Conservation (phyloP, 176 grass and related monocot species). For the Eragrostis nindensis region DNA sequence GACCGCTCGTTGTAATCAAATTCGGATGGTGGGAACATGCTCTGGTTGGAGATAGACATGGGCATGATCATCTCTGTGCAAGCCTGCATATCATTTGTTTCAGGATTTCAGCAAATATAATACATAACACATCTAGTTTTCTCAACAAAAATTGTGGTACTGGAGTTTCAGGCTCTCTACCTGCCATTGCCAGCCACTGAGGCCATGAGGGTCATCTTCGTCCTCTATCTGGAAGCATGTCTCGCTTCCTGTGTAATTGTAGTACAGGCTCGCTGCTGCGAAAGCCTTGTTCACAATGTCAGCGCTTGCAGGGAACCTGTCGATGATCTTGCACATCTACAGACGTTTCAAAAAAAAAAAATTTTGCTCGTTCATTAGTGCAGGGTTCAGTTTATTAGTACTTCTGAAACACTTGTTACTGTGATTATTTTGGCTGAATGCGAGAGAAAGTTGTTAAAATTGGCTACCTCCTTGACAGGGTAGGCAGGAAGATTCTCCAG, state of each 20-base stretch:
- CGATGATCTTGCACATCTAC: slow-evolving; percentile 91
- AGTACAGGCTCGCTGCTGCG: slow-evolving; percentile 76
- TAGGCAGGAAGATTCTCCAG: slow-evolving; percentile 76
- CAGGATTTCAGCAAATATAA: slow-evolving; percentile 7
- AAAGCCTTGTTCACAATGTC: slow-evolving; percentile 67
- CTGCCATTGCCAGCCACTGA: slow-evolving; percentile 90
- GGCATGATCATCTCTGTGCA: slow-evolving; percentile 99
- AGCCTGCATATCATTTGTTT: slow-evolving; percentile 48
- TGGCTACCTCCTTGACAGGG: slow-evolving; percentile 74
- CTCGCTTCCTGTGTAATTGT: slow-evolving; percentile 78
- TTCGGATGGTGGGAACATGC: slow-evolving; percentile 75
- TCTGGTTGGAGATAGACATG: slow-evolving; percentile 65
- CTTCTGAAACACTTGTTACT: not conserved
- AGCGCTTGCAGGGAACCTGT: slow-evolving; percentile 49
- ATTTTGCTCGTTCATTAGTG: not conserved
- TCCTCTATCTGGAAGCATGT: slow-evolving; percentile 71
- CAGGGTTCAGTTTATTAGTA: not conserved
- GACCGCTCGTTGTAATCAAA: slow-evolving; percentile 64
- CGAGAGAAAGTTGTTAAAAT: not conserved
- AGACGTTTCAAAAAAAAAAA: slow-evolving; percentile 22
- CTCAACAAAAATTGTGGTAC: not conserved
- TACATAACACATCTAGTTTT: not conserved
- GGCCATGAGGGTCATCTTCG: slow-evolving; percentile 80
- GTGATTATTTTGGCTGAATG: slow-evolving; percentile 18
- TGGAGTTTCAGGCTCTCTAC: slow-evolving; percentile 45